Evolutionary conservation across 768 basidiomycete genomes (phyloP).

Genomic region (Sarcomyxa edulis): DNA sequence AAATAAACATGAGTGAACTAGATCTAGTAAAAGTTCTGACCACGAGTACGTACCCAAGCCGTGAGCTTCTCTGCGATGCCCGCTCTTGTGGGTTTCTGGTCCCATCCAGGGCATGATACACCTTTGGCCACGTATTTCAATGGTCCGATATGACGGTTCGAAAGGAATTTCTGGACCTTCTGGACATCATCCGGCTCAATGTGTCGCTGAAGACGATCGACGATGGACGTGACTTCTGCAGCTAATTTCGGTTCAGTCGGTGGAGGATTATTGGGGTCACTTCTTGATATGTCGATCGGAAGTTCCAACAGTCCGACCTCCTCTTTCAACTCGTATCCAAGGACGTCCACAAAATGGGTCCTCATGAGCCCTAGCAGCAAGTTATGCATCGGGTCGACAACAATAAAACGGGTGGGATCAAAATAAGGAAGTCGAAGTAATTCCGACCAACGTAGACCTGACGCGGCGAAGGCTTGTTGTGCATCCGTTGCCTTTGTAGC

Average conservation of each 20-base stretch:
- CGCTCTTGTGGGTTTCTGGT: neutral
- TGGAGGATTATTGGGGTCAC: neutral
- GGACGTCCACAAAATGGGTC: constrained; percentile 1
- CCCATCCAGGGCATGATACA: neutral
- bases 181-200: neutral
- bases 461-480: constrained; percentile 12
- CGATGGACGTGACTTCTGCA: neutral
- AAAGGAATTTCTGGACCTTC: too few species aligned
- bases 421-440: constrained; percentile 8
- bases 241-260: neutral
- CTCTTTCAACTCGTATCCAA: constrained; percentile 1
- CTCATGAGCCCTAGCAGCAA: constrained; percentile 7
- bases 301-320: neutral
- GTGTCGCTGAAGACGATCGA: neutral
- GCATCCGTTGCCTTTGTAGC: constrained; percentile 5
- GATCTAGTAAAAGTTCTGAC: neutral
- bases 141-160: neutral
- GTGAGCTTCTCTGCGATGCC: neutral
- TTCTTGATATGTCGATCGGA: neutral
- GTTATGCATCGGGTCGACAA: constrained; percentile 8
- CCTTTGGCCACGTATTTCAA: constrained; percentile 1
- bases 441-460: constrained; percentile 12
- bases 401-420: constrained; percentile 6
- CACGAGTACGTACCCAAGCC: neutral
- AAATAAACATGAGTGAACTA: neutral